Evolutionary conservation across 179 eudicot species (phyloP), one percentile per base, ranked within the genome.

Genomic region (Vitellaria paradoxa): DNA sequence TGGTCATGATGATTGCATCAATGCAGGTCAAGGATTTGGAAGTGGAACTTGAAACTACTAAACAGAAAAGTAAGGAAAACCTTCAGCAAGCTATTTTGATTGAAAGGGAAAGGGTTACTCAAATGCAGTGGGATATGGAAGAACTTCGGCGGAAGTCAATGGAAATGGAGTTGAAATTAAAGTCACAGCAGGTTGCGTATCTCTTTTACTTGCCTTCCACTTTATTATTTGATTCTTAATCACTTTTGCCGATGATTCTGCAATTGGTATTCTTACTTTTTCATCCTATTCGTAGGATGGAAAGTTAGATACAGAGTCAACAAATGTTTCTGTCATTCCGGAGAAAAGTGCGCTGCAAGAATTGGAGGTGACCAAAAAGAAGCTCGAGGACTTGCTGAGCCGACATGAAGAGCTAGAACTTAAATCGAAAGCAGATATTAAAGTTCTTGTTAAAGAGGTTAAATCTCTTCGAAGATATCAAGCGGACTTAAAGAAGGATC

Each of bases 81-180:
- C 86, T 93, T 81, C 91, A 91, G 78, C 91, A 91, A 77, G 95
- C 95, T 49, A 80, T 95, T 82, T 81, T 83, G 18, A 79, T 78
- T 66, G 99, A 95, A 83, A 91, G 82, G 82, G 99, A 95, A 74
- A 89, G 90, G 81, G 83, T 82, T 80, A 95, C 91, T 67, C 95
- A 93, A 81, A 86, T 93, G 93, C 99, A 93, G 87, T 93, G 99
- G 97, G 99, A 91, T 83, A 83, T 90, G 86, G 97, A 95, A 84
- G 99, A 91, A 82, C 88, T 90, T 72, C 90, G 93, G 73, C 86
- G 86, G 76, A 90, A 81, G 73, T 88, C 88, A 55, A 73, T 90
- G 74, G 99, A 91, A 82, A 84, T 87, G 93, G 97, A 93, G 82
- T 59, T 91, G 73, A 90, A 86, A 59, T 78, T 94, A 57, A 88